A percentile compares a stretch with the other conserved stretches of the same genome.
These are phyloP conservation scores for Yarrowia deformans DNA, from an alignment of 805 yeast genomes.

Conservation along the genomic window DNA sequence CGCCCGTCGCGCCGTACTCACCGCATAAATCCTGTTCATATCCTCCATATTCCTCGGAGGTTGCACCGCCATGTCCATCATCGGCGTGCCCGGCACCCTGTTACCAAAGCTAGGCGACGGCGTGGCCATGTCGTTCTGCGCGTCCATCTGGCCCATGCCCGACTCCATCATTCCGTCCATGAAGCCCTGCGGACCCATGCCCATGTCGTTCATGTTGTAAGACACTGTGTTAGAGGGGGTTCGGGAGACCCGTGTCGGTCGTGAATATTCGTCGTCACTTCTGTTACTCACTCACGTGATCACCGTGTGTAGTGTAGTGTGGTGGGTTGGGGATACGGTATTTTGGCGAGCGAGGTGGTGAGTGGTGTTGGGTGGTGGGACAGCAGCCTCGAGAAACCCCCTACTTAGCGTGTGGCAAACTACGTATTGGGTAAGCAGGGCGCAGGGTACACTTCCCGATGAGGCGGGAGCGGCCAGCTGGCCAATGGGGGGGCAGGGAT, in stretches of 20 bases:
- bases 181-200: slow-evolving; percentile 35
- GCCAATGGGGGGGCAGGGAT: slow-evolving; percentile 6
- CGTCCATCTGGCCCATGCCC: slow-evolving; percentile 16
- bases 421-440: slow-evolving; percentile 38
- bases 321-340: background rate
- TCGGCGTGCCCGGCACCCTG: slow-evolving; percentile 4
- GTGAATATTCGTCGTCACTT: slow-evolving; percentile 1
- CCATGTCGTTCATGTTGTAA: slow-evolving; percentile 27
- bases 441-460: slow-evolving; percentile 35
- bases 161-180: slow-evolving; percentile 34
- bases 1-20: slow-evolving; percentile 18
- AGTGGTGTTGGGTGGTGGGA: too few relatives aligned
- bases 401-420: slow-evolving; percentile 31
- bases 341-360: background rate
- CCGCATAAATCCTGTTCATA: slow-evolving; percentile 34
- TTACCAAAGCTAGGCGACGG: slow-evolving; percentile 31
- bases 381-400: background rate
- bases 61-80: slow-evolving; percentile 31
- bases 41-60: slow-evolving; percentile 33
- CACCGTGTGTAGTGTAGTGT: slow-evolving; percentile 4
- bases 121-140: slow-evolving; percentile 25
- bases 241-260: too few relatives aligned
- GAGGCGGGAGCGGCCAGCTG: background rate
- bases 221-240: slow-evolving; percentile 33
- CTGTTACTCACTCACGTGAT: too few relatives aligned